Evolutionary conservation across 371 early-diverging fungal species (phyloP).

Genomic region (Funneliformis caledonium): DNA sequence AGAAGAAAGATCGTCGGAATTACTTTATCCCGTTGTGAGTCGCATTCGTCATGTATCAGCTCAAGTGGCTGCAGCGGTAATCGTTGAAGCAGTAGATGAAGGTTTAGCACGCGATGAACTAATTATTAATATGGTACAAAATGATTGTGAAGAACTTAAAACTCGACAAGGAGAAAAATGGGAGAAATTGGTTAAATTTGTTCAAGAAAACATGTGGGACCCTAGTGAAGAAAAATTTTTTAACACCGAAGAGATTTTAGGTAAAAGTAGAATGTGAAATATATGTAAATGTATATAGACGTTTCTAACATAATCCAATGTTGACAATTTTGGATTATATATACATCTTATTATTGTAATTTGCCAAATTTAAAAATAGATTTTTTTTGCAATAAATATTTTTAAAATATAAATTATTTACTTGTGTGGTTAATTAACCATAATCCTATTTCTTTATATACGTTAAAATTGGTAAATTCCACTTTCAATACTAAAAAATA

Average conservation of each 20-base stretch:
- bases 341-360: too few relatives aligned
- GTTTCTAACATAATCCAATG: too few relatives aligned
- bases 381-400: too few relatives aligned
- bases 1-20: conserved; percentile 67
- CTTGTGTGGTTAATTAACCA: too few relatives aligned
- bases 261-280: background rate
- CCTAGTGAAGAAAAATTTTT: conserved; percentile 38
- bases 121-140: conserved; percentile 47
- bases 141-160: conserved; percentile 42
- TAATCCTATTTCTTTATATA: too few relatives aligned
- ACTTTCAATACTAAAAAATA: too few relatives aligned
- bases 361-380: too few relatives aligned
- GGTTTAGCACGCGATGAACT: conserved; percentile 53
- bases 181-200: conserved; percentile 43
- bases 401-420: too few relatives aligned
- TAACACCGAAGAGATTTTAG: background rate
- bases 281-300: background rate
- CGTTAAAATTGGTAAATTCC: too few relatives aligned
- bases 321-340: too few relatives aligned
- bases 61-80: conserved; percentile 78
- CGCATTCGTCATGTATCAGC: conserved; percentile 86
- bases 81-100: conserved; percentile 68
- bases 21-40: conserved; percentile 80
- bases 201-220: conserved; percentile 58
- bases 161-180: conserved; percentile 32